These are phyloP conservation scores for Eucalyptus curtisii DNA, from an alignment of 345 rosid genomes.

Conservation along the genomic window DNA sequence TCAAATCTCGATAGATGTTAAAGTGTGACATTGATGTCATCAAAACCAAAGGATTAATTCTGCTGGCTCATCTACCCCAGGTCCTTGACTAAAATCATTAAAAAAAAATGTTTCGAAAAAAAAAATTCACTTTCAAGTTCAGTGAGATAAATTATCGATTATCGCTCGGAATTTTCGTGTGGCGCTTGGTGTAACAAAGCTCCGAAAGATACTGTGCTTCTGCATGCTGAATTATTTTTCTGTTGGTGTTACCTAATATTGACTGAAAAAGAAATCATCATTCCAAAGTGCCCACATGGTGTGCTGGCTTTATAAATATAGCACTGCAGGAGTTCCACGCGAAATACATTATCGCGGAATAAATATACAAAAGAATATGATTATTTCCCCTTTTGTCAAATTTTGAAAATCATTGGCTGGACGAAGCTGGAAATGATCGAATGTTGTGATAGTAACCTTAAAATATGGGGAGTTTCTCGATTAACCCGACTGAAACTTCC, in stretches of 20 bases:
- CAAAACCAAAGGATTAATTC: background rate
- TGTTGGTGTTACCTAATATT: background rate
- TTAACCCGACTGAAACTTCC: background rate
- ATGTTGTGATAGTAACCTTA: background rate
- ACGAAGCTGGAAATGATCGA: background rate
- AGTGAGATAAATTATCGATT: background rate
- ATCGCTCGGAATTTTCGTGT: background rate
- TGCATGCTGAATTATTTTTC: background rate
- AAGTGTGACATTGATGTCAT: background rate
- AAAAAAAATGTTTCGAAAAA: too few species aligned
- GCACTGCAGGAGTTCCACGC: background rate
- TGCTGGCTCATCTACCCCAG: background rate
- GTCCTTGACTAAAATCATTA: background rate
- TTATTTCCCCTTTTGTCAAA: background rate
- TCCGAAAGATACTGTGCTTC: background rate
- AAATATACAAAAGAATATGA: background rate
- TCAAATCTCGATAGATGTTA: background rate
- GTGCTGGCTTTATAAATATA: background rate
- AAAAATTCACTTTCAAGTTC: background rate
- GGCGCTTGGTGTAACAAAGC: background rate
- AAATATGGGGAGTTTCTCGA: background rate
- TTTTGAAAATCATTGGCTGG: background rate
- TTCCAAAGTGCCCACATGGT: background rate
- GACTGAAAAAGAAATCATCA: background rate
- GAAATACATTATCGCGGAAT: background rate